Evolutionary conservation across 2,329 filamentous ascomycete genomes (phyloP).

Genomic region (Penicillium paneum): DNA sequence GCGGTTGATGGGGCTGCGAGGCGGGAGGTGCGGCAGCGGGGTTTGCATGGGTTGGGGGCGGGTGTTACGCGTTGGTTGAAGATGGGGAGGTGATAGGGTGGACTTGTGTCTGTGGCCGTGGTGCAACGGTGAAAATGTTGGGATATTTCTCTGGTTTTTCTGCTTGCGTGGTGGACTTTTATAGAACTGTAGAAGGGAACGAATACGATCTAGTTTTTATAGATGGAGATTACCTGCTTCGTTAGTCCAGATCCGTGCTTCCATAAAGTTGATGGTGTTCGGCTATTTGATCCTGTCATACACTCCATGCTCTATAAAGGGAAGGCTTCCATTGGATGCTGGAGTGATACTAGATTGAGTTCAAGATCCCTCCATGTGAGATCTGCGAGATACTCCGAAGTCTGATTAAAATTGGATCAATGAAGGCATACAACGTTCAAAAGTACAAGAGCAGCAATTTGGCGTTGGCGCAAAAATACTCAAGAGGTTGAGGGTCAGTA

Average conservation of each 20-base stretch:
- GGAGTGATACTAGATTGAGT: conserved; percentile 1
- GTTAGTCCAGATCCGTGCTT: too few species aligned
- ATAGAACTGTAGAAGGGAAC: neutral
- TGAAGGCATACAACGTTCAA: neutral
- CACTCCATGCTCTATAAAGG: neutral
- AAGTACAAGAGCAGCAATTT: neutral
- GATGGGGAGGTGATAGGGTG: conserved; percentile 3
- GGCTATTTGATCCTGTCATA: neutral
- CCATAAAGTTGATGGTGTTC: neutral
- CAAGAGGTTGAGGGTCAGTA: neutral
- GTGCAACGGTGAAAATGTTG: neutral
- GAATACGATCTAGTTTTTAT: neutral
- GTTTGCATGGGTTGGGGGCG: conserved; percentile 34
- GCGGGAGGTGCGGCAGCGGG: conserved; percentile 36
- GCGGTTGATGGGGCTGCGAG: conserved; percentile 35
- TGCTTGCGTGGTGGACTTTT: neutral
- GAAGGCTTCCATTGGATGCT: neutral
- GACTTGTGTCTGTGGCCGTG: neutral
- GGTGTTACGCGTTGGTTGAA: conserved; percentile 15
- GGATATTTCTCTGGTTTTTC: neutral
- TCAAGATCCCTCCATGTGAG: neutral
- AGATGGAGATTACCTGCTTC: neutral
- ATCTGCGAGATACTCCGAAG: neutral
- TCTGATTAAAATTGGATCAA: neutral
- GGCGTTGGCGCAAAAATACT: neutral